Percentiles rank a stretch among this genome's conserved stretches.
phyloP scores from a whole-genome alignment of 768 basidiomycete genomes.

The Mycena albidolilacea region DNA sequence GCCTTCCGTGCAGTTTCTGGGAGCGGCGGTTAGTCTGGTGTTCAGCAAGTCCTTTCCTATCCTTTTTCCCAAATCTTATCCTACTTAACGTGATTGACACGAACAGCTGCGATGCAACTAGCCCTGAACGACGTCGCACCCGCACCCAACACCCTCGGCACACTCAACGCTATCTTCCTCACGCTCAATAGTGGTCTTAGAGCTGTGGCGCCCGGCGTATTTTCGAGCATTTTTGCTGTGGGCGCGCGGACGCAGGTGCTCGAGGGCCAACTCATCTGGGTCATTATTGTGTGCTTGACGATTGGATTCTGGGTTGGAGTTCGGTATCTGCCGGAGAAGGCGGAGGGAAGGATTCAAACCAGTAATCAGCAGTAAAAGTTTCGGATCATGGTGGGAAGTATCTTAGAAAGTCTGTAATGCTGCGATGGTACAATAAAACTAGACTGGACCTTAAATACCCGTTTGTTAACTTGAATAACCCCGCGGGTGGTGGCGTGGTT shows the following conservation, averaged over 20 bases:
- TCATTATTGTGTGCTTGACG: slow-evolving; percentile 19
- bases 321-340: slow-evolving; percentile 23
- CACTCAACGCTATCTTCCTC: slow-evolving; percentile 25
- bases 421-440: slow-evolving; percentile 15
- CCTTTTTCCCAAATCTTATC: slow-evolving; percentile 1
- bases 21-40: slow-evolving; percentile 20
- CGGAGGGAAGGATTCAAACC: slow-evolving; percentile 15
- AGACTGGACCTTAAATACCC: slow-evolving; percentile 4
- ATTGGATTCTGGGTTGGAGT: slow-evolving; percentile 12
- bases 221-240: slow-evolving; percentile 27
- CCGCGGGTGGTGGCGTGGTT: not conserved
- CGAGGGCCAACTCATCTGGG: slow-evolving; percentile 22
- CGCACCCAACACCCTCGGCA: slow-evolving; percentile 25
- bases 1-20: slow-evolving; percentile 14
- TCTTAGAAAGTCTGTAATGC: slow-evolving; percentile 15
- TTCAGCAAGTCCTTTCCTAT: slow-evolving; percentile 23
- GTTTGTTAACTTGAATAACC: not conserved
- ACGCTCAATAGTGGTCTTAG: slow-evolving; percentile 14
- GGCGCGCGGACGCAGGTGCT: slow-evolving; percentile 23
- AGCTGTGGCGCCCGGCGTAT: slow-evolving; percentile 16
- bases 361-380: slow-evolving; percentile 7
- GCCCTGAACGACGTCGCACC: slow-evolving; percentile 29
- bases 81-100: slow-evolving; percentile 7
- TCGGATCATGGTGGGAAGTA: slow-evolving; percentile 1
- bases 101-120: slow-evolving; percentile 25